Percentiles rank a stretch among this genome's conserved stretches.
phyloP scores from a whole-genome alignment of 2,329 filamentous ascomycete genomes.

The Neonectria coccinea region DNA sequence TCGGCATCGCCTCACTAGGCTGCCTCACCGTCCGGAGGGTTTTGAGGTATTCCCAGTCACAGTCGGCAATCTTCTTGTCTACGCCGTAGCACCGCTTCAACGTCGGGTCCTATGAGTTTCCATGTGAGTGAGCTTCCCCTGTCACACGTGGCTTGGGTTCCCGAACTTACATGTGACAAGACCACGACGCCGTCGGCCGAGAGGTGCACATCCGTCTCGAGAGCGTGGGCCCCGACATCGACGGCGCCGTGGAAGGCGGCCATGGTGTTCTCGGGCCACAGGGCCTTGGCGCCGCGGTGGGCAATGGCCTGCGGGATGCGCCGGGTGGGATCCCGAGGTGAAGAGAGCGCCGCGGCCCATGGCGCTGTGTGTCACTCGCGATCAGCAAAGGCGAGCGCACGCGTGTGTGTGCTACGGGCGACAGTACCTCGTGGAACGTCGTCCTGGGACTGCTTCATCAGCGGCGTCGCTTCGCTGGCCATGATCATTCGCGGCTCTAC shows the following conservation, averaged over 20 bases:
- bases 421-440: slow-evolving; percentile 19
- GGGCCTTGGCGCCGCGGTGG: slow-evolving; percentile 82
- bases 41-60: slow-evolving; percentile 79
- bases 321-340: slow-evolving; percentile 41
- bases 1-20: slow-evolving; percentile 79
- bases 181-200: slow-evolving; percentile 87
- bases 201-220: slow-evolving; percentile 91
- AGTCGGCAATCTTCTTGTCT: slow-evolving; percentile 78
- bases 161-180: slow-evolving; percentile 76
- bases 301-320: slow-evolving; percentile 77
- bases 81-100: slow-evolving; percentile 85
- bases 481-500: neutral
- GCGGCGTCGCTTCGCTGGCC: slow-evolving; percentile 18
- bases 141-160: neutral
- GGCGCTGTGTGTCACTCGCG: slow-evolving; percentile 32
- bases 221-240: slow-evolving; percentile 78
- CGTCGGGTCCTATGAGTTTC: slow-evolving; percentile 70
- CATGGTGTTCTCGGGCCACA: slow-evolving; percentile 88
- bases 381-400: slow-evolving; percentile 9
- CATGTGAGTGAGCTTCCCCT: neutral
- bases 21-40: slow-evolving; percentile 74
- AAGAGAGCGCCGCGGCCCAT: slow-evolving; percentile 51
- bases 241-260: slow-evolving; percentile 80
- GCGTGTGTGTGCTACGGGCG: neutral
- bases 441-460: slow-evolving; percentile 12